These are phyloP conservation scores for Clausena lansium DNA, from an alignment of 345 rosid genomes.

Conservation along the genomic window DNA sequence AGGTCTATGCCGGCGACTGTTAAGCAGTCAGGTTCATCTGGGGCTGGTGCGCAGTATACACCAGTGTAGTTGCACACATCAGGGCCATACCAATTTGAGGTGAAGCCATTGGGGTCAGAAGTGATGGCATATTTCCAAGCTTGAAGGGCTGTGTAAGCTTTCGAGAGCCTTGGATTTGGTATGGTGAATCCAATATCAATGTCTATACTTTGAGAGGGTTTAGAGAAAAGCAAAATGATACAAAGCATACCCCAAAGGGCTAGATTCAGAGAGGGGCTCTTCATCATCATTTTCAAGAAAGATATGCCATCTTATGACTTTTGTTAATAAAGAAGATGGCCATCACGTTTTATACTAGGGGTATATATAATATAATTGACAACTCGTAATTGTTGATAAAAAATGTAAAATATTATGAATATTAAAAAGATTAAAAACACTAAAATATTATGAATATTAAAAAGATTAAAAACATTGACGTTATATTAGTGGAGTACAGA, in stretches of 20 bases:
- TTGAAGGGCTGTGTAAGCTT: slow-evolving; percentile 69
- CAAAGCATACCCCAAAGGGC: slow-evolving; percentile 16
- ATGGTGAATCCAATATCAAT: slow-evolving; percentile 7
- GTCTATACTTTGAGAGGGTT: slow-evolving; percentile 19
- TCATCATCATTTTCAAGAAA: slow-evolving; percentile 11
- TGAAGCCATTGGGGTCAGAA: slow-evolving; percentile 65
- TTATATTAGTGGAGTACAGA: slow-evolving; percentile 28
- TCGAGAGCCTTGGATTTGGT: slow-evolving; percentile 60
- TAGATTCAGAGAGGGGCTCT: slow-evolving; percentile 17
- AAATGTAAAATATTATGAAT: not conserved
- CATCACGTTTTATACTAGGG: too few species aligned
- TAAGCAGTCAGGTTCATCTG: slow-evolving; percentile 41
- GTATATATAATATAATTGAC: not conserved
- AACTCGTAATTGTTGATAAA: slow-evolving; percentile 7
- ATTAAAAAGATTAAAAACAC: slow-evolving; percentile 1
- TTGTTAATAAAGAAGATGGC: not conserved
- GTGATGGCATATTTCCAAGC: slow-evolving; percentile 70
- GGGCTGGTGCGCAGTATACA: slow-evolving; percentile 73
- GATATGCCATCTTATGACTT: not conserved
- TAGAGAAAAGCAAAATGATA: slow-evolving; percentile 18
- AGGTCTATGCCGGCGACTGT: slow-evolving; percentile 88
- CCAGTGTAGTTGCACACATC: slow-evolving; percentile 87
- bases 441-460: not conserved
- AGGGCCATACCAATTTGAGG: slow-evolving; percentile 74
- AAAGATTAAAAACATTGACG: slow-evolving; percentile 3